These are phyloP conservation scores for Alternaria hordeiaustralica DNA, from an alignment of 2,329 filamentous ascomycete species.

Conservation along the genomic window DNA sequence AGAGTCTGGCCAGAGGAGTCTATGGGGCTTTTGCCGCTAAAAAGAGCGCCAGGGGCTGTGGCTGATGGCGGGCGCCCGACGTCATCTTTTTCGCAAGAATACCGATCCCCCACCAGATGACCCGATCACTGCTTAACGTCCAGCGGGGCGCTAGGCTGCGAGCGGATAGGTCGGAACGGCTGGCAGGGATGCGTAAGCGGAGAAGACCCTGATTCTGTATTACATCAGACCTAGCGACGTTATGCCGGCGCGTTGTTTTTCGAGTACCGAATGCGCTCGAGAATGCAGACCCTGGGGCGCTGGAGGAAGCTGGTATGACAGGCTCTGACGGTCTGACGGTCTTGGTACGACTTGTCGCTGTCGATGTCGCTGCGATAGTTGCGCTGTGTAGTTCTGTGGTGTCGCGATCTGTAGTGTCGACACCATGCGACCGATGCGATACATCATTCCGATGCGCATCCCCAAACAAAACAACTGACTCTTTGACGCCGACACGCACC, in stretches of 20 bases:
- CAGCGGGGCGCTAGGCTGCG: constrained; percentile 2
- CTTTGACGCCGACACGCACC: neutral
- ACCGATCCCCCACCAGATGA: constrained; percentile 22
- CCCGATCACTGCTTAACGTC: constrained; percentile 21
- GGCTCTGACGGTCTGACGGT: neutral
- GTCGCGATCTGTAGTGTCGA: neutral
- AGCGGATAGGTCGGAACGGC: constrained; percentile 1
- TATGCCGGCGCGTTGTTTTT: constrained; percentile 16
- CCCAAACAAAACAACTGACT: constrained; percentile 4
- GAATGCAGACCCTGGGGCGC: neutral
- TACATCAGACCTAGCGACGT: constrained; percentile 30
- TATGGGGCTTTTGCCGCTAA: constrained; percentile 1
- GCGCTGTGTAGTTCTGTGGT: neutral
- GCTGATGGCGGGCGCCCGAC: constrained; percentile 20
- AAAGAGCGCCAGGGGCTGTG: constrained; percentile 22
- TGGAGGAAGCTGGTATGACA: neutral
- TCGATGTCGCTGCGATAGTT: neutral
- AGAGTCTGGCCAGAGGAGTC: constrained; percentile 16
- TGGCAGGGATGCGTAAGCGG: constrained; percentile 10
- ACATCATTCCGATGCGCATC: neutral
- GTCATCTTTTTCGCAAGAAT: constrained; percentile 8
- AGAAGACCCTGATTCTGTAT: constrained; percentile 32
- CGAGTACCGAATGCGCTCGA: constrained; percentile 18
- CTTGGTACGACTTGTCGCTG: neutral
- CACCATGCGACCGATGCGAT: neutral